Base-by-base conservation (phyloP, 495 filamentous ascomycete species). In the Corynascus novoguineensis region DNA sequence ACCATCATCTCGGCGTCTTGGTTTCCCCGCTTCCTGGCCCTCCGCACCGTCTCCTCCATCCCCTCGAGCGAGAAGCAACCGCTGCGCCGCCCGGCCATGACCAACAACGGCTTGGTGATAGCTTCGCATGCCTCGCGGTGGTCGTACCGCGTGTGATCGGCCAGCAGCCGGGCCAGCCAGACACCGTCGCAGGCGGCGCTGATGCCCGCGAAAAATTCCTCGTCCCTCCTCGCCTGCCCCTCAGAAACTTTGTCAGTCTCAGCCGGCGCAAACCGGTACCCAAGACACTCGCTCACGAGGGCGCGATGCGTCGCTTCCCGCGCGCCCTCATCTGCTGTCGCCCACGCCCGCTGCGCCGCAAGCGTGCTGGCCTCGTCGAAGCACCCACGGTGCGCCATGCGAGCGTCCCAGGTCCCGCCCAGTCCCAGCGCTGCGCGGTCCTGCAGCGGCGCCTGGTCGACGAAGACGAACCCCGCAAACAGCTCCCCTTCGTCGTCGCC, bases 391-490 rank as follows among this genome's bases (percentile, higher is more conserved):
- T 78, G 73, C 7, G 49, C 53, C 14, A 58, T 46, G 63, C 69
- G 71, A 17, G 24, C 55, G 29, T 55, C 61, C 71, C 71, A 75
- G 19, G 24, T 34, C 27, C 58, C 66, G 17, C 47, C 50, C 35
- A 41, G 24, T 25, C 35, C 50, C 35, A 41, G 24, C 50, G 24
- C 21, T 55, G 24, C 68, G 27, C 62, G 64, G 42, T 78, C 72
- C 60, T 78, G 76, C 7, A 78, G 61, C 17, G 76, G 76, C 0
- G 71, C 71, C 48, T 78, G 76, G 64, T 78, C 76, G 7, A 77
- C 75, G 42, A 78, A 75, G 1, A 77, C 60, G 21, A 71, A 61
- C 3, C 71, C 71, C 0, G 55, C 27, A 50, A 77, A 71, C n/a
- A n/a, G n/a, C n/a, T n/a, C n/a, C n/a, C n/a, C n/a, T n/a, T n/a